Percentiles rank a stretch among this genome's conserved stretches.
phyloP scores from a whole-genome alignment of 2,329 filamentous ascomycete genomes.

The Sclerotinia sclerotiorum region DNA sequence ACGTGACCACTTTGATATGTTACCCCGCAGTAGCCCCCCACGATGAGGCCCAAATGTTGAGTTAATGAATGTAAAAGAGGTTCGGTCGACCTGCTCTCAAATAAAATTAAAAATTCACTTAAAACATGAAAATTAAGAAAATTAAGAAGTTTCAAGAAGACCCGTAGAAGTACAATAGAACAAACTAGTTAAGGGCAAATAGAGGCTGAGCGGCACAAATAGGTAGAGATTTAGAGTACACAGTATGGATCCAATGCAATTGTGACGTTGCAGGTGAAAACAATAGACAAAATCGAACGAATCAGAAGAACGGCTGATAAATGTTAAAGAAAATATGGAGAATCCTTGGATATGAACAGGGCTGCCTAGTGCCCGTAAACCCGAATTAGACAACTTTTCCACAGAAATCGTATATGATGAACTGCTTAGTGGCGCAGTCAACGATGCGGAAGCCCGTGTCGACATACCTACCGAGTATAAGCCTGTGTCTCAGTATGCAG shows the following conservation, averaged over 20 bases:
- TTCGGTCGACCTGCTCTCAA: not conserved
- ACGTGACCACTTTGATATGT: not conserved
- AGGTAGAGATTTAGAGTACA: constrained; percentile 1
- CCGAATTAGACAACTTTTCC: not conserved
- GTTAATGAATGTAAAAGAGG: not conserved
- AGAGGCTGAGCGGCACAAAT: constrained; percentile 18
- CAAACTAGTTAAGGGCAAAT: not conserved
- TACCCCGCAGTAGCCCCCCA: constrained; percentile 1
- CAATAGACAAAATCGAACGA: not conserved
- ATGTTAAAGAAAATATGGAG: not conserved
- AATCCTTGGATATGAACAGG: not conserved
- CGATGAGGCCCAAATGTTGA: not conserved
- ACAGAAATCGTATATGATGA: not conserved
- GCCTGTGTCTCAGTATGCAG: constrained; percentile 5
- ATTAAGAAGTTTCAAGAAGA: constrained; percentile 7
- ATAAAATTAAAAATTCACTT: not conserved
- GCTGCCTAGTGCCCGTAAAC: not conserved
- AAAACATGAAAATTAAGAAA: not conserved
- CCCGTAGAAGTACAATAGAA: constrained; percentile 1
- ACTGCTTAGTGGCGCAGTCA: constrained; percentile 1
- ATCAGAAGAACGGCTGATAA: not conserved
- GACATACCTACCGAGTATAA: constrained; percentile 7
- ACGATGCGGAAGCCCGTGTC: not conserved
- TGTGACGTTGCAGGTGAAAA: not conserved
- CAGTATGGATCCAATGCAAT: not conserved